Evolutionary conservation across 768 basidiomycete genomes (phyloP).

Genomic region (Steccherinum ochraceum): DNA sequence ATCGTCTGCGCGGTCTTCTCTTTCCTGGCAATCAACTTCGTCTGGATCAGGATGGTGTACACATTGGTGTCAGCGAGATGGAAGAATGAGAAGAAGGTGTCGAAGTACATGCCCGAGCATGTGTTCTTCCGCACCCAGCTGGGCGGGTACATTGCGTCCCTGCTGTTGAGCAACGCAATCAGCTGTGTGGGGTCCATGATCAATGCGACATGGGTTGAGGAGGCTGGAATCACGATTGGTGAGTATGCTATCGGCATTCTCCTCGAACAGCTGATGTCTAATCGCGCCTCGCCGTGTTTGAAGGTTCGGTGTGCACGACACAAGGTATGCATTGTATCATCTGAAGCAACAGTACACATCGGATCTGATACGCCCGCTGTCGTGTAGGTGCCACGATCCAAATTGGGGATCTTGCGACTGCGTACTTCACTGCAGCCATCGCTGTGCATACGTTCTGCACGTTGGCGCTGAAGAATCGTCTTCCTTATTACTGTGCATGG

Average conservation of each 20-base stretch:
- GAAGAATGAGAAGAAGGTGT: constrained; percentile 11
- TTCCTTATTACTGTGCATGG: constrained; percentile 41
- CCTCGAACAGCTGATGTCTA: background rate
- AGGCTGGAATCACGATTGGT: constrained; percentile 45
- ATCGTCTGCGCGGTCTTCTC: constrained; percentile 50
- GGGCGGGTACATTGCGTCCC: constrained; percentile 59
- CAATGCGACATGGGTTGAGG: constrained; percentile 41
- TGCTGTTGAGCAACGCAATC: constrained; percentile 54
- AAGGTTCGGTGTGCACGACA: constrained; percentile 43
- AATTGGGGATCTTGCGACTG: constrained; percentile 52
- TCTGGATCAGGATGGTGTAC: constrained; percentile 45
- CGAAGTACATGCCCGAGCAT: constrained; percentile 30
- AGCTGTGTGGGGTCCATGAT: constrained; percentile 48
- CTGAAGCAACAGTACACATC: background rate
- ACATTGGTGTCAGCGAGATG: constrained; percentile 27
- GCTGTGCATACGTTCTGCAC: constrained; percentile 66
- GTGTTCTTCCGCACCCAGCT: constrained; percentile 69
- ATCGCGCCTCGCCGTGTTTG: background rate
- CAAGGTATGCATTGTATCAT: constrained; percentile 44
- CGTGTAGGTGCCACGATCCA: constrained; percentile 59
- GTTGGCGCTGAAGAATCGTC: constrained; percentile 50
- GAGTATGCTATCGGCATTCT: constrained; percentile 10
- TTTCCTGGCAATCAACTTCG: constrained; percentile 43
- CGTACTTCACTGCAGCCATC: constrained; percentile 60
- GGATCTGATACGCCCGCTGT: too few relatives aligned